Evolutionary conservation across 2,329 filamentous ascomycete genomes (phyloP), one percentile per base, ranked within the genome.

Genomic region (Penicillium sp.): DNA sequence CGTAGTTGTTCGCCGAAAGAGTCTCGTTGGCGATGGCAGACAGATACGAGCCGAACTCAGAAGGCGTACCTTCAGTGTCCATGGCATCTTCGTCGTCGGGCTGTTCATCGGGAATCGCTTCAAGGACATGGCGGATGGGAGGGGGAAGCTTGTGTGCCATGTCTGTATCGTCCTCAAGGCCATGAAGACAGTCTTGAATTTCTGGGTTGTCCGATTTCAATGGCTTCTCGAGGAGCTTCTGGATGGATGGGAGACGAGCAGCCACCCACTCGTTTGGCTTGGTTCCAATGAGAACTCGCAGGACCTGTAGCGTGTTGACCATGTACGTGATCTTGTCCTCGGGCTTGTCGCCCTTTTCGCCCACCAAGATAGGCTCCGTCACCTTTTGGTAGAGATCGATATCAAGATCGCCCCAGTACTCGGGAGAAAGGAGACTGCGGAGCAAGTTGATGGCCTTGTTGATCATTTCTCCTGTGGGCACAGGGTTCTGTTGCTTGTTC

Each of bases 181-280:
- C 81, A 72, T 97, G 90, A 31, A 97, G 77, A 67, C 90, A 96
- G 67, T 97, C 93, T 65, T 99, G 95, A 8, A 99, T 86, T 68
- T 99, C 94, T 0, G 91, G 85, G 60, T 92, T 89, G 61, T 97
- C 93, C 3, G 88, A 93, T 65, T 89, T 90, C 50, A 99, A 77
- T 11, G 89, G 86, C 76, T 96, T 97, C 59, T 97, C 92, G 13
- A 97, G 76, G 11, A 97, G 84, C 69, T 91, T 96, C 71, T 97
- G 91, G 27, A 97, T 81, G 27, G 86, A 79, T 0, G 87, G 75
- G 64, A 96, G 83, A 60, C 91, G 90, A 65, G 86, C 85, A 48
- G 92, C 76, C 36, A 97, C 87, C 94, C 94, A 99, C 3, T 96
- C 90, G 66, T 96, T 88, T 0, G 89, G 80, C 72, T 96, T 95